These are phyloP conservation scores for Naumovozyma dairenensis DNA, from an alignment of 805 yeast species.

Conservation along the genomic window DNA sequence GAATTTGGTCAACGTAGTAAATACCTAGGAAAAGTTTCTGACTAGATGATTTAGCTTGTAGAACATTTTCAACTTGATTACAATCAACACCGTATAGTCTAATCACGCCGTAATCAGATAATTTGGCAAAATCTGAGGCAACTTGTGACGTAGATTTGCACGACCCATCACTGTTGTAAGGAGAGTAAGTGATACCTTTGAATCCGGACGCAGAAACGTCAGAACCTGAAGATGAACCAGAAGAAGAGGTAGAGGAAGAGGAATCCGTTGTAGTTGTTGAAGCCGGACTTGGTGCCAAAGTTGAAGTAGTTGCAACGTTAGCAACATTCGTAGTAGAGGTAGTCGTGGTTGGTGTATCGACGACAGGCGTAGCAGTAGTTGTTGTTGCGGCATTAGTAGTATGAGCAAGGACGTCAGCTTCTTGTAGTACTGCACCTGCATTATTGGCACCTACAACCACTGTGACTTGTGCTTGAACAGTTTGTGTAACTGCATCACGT, in stretches of 20 bases:
- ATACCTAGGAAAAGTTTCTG: constrained; percentile 75
- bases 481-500: constrained; percentile 42
- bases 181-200: constrained; percentile 75
- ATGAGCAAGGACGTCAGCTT: constrained; percentile 26
- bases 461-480: constrained; percentile 36
- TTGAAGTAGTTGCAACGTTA: constrained; percentile 8
- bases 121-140: constrained; percentile 44
- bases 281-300: constrained; percentile 15
- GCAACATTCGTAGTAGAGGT: constrained; percentile 7
- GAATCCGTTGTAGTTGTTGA: constrained; percentile 29
- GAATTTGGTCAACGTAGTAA: constrained; percentile 47
- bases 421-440: neutral
- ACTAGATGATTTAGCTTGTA: constrained; percentile 48
- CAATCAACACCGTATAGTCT: constrained; percentile 87
- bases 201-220: constrained; percentile 35
- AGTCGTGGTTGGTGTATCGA: constrained; percentile 18
- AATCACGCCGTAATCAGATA: constrained; percentile 47
- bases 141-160: constrained; percentile 59
- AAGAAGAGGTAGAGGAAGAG: constrained; percentile 25
- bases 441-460: constrained; percentile 17
- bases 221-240: constrained; percentile 27
- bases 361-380: constrained; percentile 16
- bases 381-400: constrained; percentile 15
- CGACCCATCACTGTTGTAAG: constrained; percentile 56
- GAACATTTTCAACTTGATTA: constrained; percentile 63